A percentile compares a stretch with the other conserved stretches of the same genome.
Conservation (phyloP, 495 filamentous ascomycete genomes). For the Daldinia bambusicola region DNA sequence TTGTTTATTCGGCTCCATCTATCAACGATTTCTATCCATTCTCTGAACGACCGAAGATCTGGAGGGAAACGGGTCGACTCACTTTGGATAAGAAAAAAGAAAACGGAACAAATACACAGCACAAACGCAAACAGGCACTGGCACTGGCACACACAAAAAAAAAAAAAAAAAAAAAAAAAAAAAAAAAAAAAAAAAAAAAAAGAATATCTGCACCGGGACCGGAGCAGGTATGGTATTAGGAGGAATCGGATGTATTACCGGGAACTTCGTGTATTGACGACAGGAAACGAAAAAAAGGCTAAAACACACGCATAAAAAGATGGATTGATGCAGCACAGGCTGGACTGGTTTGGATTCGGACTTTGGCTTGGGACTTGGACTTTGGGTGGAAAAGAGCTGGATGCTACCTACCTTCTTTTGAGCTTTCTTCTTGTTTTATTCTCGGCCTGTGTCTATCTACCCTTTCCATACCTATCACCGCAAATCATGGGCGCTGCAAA, state of each 20-base stretch:
- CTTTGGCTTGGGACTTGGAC: not conserved
- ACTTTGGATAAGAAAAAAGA: conserved; percentile 2
- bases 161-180: not conserved
- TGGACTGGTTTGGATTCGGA: not conserved
- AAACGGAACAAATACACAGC: not conserved
- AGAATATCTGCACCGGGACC: not conserved
- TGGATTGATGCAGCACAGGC: not conserved
- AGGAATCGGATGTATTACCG: conserved; percentile 8
- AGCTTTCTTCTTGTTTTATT: conserved; percentile 5
- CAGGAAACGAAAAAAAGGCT: not conserved
- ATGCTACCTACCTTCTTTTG: not conserved
- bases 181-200: not conserved
- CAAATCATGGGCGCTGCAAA: conserved; percentile 33
- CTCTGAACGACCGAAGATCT: no score
- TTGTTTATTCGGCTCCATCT: not conserved
- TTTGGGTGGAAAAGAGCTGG: conserved; percentile 5
- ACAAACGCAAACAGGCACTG: not conserved
- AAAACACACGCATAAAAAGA: not conserved
- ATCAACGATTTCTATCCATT: no score
- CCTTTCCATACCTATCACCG: not conserved
- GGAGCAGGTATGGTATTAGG: conserved; percentile 33
- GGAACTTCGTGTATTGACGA: conserved; percentile 31
- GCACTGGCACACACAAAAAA: no score
- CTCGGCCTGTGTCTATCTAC: no score
- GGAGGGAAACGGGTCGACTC: no score